Base-by-base conservation (phyloP, 2,329 filamentous ascomycete genomes). In the Leptoxyphium fumago region DNA sequence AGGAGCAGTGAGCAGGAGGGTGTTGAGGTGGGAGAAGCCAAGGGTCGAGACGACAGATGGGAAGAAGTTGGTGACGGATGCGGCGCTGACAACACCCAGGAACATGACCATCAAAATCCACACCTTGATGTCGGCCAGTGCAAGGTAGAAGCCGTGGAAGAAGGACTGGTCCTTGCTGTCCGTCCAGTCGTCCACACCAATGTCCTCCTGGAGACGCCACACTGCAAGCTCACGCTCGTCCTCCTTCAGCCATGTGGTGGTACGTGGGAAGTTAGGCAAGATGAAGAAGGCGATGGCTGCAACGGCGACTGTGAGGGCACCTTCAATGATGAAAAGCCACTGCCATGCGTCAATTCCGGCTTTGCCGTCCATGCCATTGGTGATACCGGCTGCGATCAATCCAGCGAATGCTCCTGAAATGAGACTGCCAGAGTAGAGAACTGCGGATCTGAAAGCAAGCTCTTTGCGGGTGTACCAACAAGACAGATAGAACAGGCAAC, bases 381-480 rank as follows among this genome's bases (percentile, higher is more conserved):
- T 59, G 28, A 74, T 72, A 2, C 69, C 70, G 2, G 72, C 72
- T 7, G 69, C 71, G 42, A 75, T 71, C 21, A 75, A 61, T 15
- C 68, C 71, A n/a, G 69, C 70, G 50, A 75, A 75, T 2, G 71
- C 71, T 39, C 60, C 68, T 42, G 65, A 66, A 28, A 74, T 62
- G 15, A 73, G 56, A 2, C 64, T 68, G 3, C 70, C 71, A 2
- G 69, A 68, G 53, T 72, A 74, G 44, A 75, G 66, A 38, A 73
- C 65, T n/a, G 66, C 66, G 50, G 68, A 72, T 5, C 72, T 64
- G 38, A 70, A 61, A 2, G 66, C 66, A 13, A 75, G 54, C 47
- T 75, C 72, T 28, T 67, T 64, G 41, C 68, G 68, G 1, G 70
- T 75, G 49, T 74, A 75, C 70, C 70, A 74, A 48, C 65, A 68